Conservation (phyloP, 2,329 filamentous ascomycete genomes). For the Nigrospora sphaerica region DNA sequence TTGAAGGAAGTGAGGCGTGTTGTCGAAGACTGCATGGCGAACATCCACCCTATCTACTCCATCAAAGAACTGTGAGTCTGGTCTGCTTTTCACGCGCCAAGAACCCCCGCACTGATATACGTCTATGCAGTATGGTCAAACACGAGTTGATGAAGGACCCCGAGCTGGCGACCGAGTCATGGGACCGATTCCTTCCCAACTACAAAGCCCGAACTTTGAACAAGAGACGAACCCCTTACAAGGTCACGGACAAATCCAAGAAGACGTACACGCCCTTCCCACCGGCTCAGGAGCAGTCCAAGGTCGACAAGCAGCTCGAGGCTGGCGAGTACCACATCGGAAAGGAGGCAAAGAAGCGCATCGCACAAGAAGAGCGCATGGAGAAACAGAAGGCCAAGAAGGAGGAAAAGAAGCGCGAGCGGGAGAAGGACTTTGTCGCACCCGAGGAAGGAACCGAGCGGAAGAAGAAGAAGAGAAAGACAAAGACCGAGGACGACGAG, state of each 20-base stretch:
- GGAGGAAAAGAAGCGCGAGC: conserved; percentile 78
- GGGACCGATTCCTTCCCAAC: conserved; percentile 93
- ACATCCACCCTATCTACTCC: conserved; percentile 90
- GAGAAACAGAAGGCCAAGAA: conserved; percentile 84
- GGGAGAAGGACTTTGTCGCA: conserved; percentile 79
- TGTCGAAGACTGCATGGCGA: conserved; percentile 89
- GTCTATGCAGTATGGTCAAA: conserved; percentile 57
- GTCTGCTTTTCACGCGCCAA: no score
- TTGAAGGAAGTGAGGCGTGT: conserved; percentile 72
- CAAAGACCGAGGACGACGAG: conserved; percentile 32
- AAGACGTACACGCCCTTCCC: conserved; percentile 97
- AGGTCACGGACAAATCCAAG: conserved; percentile 87
- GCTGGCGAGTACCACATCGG: conserved; percentile 93
- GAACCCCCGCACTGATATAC: conserved; percentile 54
- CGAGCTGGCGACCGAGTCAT: conserved; percentile 74
- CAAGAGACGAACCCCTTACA: conserved; percentile 74
- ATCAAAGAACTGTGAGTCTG: conserved; percentile 72
- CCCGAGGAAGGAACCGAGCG: conserved; percentile 60
- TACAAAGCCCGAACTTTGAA: conserved; percentile 91
- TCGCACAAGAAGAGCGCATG: conserved; percentile 68
- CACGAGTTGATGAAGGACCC: conserved; percentile 86
- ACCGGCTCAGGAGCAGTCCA: conserved; percentile 95
- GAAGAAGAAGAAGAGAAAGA: conserved; percentile 60
- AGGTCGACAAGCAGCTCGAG: conserved; percentile 96
- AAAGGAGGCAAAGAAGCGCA: conserved; percentile 86